Base-by-base conservation (phyloP, 768 basidiomycete species). In the Panus rudis region DNA sequence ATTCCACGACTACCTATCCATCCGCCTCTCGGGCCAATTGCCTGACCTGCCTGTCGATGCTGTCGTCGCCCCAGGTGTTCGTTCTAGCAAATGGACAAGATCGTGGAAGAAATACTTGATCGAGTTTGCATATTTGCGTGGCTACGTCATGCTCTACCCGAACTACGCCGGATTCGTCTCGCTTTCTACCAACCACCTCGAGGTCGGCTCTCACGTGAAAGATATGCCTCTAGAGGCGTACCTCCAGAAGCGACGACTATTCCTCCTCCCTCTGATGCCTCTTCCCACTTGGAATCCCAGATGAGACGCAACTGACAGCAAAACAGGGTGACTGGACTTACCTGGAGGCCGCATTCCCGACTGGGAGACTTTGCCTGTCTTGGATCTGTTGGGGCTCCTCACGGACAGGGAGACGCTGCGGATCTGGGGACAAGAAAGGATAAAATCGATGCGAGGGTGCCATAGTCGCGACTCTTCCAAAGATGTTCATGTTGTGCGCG, bases 61-160 rank as follows among this genome's bases (percentile, higher is more conserved):
- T 33, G 48, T 65, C 32, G 67, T 92, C 51, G 86, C 92, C 21
- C 86, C 84, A 0, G 63, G 75, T 21, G 78, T 89, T 17, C 80
- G 88, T 33, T 91, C 87, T 24, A 92, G 87, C 66, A 63, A 68
- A 24, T 92, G 90, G 91, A 70, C 72, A 12, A 72, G 72, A 39
- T 89, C 85, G 6, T 92, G 90, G 90, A 92, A 92, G 62, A 81
- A 81, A 48, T 91, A 82, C 62, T 88, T 91, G 59, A 91, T 91
- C 62, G 90, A 92, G 61, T 70, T 92, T 42, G 79, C 77, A 31
- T 87, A 81, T 60, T 71, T 92, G 12, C 78, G 80, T 4, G 87
- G 89, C 3, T 89, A 88, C 61, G 76, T 79, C 40, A 92, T 92
- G 90, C 75, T 92, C 23, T 92, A 92, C 56, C 89, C 90, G 10